A percentile compares a stretch with the other conserved stretches of the same genome.
Evolutionary conservation across 108 stramenopile species (phyloP).

Genomic region (Asterionellopsis glacialis): DNA sequence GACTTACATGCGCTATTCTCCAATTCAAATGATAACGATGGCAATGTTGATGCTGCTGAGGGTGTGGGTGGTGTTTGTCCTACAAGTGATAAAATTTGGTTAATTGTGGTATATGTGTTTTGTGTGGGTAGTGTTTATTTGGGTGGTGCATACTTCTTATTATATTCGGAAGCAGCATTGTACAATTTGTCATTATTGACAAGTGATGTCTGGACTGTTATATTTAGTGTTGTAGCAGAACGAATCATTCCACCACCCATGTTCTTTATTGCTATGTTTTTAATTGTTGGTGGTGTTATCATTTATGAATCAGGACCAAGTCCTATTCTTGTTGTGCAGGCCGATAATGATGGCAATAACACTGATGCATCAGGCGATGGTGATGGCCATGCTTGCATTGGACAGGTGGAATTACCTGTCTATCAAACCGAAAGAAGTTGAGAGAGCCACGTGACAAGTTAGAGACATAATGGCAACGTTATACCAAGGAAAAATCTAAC

Average conservation of each 20-base stretch:
- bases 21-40: too few species aligned
- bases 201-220: slow-evolving; percentile 73
- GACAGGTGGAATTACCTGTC: too few species aligned
- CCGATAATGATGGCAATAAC: too few species aligned
- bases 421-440: too few species aligned
- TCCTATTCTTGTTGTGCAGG: slow-evolving; percentile 1
- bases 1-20: slow-evolving; percentile 3
- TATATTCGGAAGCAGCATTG: slow-evolving; percentile 38
- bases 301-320: slow-evolving; percentile 61
- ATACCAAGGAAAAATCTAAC: too few species aligned
- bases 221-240: slow-evolving; percentile 59
- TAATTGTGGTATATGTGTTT: slow-evolving; percentile 33
- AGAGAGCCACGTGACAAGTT: too few species aligned
- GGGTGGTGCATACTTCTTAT: slow-evolving; percentile 36
- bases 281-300: slow-evolving; percentile 60
- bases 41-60: too few species aligned
- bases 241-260: slow-evolving; percentile 39
- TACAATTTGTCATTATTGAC: slow-evolving; percentile 67
- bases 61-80: slow-evolving; percentile 9
- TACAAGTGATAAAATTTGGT: slow-evolving; percentile 3
- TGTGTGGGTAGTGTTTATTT: slow-evolving; percentile 36
- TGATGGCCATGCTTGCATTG: too few species aligned
- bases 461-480: too few species aligned
- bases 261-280: slow-evolving; percentile 59
- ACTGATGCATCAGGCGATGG: too few species aligned